A percentile compares a stretch with the other conserved stretches of the same genome.
phyloP scores from a whole-genome alignment of 2,329 filamentous ascomycete species.

The Nemania sp. region DNA sequence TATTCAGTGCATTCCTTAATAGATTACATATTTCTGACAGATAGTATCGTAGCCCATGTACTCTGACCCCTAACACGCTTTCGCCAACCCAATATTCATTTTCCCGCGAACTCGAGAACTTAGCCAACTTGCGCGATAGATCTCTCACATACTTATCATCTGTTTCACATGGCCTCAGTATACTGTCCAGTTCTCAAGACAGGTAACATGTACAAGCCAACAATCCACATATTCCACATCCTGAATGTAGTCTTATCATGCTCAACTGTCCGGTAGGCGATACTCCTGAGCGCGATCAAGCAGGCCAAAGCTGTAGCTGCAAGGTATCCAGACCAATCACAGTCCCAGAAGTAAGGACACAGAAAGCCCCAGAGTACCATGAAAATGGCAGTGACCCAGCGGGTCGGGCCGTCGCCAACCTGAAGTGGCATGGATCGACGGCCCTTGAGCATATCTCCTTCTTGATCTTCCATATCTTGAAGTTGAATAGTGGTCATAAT shows the following conservation, averaged over 20 bases:
- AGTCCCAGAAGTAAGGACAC: not conserved
- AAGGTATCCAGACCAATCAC: not conserved
- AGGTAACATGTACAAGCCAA: not conserved
- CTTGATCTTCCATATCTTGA: constrained; percentile 23
- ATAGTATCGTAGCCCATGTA: too few species aligned
- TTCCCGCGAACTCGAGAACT: too few species aligned
- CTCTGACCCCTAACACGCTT: too few species aligned
- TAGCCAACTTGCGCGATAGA: too few species aligned
- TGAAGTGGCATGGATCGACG: not conserved
- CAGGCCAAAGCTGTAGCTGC: not conserved
- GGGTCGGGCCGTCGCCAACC: not conserved
- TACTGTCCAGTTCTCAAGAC: not conserved
- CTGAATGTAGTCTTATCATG: not conserved
- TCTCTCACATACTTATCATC: too few species aligned
- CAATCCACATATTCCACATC: not conserved
- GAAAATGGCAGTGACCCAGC: not conserved
- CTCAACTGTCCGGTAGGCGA: not conserved
- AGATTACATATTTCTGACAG: too few species aligned
- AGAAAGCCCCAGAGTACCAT: not conserved
- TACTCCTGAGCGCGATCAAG: not conserved
- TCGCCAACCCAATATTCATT: too few species aligned
- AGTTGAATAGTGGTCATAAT: constrained; percentile 29
- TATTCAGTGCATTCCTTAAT: too few species aligned
- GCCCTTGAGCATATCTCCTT: not conserved
- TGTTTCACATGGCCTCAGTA: not conserved